phyloP scores from a whole-genome alignment of 2,329 filamentous ascomycete species.

The Colletotrichum godetiae region DNA sequence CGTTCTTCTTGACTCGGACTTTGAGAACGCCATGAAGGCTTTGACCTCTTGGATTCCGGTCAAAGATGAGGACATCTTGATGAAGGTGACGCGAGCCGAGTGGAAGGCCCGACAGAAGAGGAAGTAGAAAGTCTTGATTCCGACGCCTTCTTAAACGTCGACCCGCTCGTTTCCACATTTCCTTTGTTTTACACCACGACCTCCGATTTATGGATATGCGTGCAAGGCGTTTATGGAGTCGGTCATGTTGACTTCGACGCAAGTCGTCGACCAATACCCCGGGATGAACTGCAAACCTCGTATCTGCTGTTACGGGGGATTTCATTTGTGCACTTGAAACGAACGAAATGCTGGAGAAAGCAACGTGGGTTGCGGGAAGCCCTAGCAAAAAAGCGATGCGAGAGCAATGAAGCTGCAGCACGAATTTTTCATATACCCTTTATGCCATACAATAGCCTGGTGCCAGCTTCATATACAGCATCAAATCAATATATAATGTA shows the following conservation, averaged over 20 bases:
- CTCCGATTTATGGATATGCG: constrained; percentile 13
- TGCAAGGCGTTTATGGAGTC: constrained; percentile 30
- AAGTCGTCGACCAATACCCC: constrained; percentile 26
- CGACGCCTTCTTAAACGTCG: background rate
- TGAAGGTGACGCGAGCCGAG: constrained; percentile 89
- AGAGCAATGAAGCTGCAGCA: background rate
- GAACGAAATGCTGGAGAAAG: background rate
- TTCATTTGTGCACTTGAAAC: constrained; percentile 6
- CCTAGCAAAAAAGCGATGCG: background rate
- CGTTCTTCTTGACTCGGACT: constrained; percentile 90
- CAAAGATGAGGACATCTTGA: constrained; percentile 91
- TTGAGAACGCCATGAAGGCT: constrained; percentile 98
- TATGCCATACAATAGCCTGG: constrained; percentile 3
- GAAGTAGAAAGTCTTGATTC: constrained; percentile 44
- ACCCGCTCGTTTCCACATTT: background rate
- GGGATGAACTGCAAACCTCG: background rate
- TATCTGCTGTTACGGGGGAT: background rate
- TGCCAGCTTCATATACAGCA: background rate
- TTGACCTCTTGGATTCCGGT: constrained; percentile 94
- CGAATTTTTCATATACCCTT: constrained; percentile 26
- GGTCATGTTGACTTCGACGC: constrained; percentile 14
- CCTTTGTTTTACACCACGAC: background rate
- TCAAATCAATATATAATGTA: constrained; percentile 30
- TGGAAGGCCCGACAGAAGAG: constrained; percentile 75
- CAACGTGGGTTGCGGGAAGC: background rate